phyloP scores from a whole-genome alignment of 805 yeast genomes.

The Cyberlindnera maclurae region DNA sequence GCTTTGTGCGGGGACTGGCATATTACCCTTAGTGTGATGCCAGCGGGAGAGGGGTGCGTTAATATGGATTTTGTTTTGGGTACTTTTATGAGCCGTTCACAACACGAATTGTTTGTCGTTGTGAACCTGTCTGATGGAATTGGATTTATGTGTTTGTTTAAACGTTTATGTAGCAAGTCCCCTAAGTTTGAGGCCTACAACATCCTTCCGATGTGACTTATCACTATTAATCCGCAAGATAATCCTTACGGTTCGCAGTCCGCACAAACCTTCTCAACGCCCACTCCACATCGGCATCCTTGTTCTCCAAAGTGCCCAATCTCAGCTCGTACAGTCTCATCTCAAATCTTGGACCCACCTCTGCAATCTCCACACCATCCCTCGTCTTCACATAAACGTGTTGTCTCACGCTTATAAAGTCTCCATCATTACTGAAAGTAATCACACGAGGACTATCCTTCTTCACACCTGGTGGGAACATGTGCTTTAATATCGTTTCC shows the following conservation, averaged over 20 bases:
- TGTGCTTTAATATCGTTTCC: conserved; percentile 70
- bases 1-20: neutral
- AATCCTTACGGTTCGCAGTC: conserved; percentile 93
- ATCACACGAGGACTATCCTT: conserved; percentile 86
- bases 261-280: conserved; percentile 86
- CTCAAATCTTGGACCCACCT: conserved; percentile 97
- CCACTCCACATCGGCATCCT: conserved; percentile 98
- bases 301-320: conserved; percentile 87
- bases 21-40: no score
- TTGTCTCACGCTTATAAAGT: conserved; percentile 89
- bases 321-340: conserved; percentile 87
- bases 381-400: conserved; percentile 88
- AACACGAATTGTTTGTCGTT: no score
- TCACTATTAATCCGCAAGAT: conserved; percentile 33
- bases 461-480: conserved; percentile 97
- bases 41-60: no score
- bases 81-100: neutral
- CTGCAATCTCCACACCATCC: conserved; percentile 87
- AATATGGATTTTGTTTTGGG: neutral
- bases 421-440: conserved; percentile 84
- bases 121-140: no score
- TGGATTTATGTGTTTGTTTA: no score
- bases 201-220: no score
- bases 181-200: no score
- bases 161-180: no score